Evolutionary conservation across 75 land plant genomes (phyloP).

Genomic region (Sequoia sempervirens): DNA sequence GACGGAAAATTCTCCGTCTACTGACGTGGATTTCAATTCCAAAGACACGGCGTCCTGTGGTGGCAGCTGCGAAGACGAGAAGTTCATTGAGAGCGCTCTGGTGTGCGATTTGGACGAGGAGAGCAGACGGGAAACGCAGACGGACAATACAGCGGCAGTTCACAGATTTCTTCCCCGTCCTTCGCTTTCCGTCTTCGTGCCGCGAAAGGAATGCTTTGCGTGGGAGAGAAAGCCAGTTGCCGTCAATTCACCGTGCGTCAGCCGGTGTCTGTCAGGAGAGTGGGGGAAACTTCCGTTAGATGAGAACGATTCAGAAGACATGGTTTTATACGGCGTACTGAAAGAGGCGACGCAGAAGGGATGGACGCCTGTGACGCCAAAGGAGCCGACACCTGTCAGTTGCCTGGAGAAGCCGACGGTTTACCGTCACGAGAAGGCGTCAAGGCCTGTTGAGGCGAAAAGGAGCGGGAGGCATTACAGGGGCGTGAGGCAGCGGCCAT

Average conservation of each 20-base stretch:
- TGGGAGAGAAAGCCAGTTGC: background rate
- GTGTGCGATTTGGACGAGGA: background rate
- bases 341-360: constrained; percentile 24
- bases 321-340: constrained; percentile 30
- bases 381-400: background rate
- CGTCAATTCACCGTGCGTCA: background rate
- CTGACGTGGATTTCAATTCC: background rate
- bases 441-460: background rate
- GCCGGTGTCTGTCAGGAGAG: constrained; percentile 4
- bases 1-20: constrained; percentile 1
- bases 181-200: constrained; percentile 3
- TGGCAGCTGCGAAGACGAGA: background rate
- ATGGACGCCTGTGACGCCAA: constrained; percentile 22
- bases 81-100: background rate
- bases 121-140: background rate
- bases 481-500: constrained; percentile 48
- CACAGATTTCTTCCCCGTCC: background rate
- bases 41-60: background rate
- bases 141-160: background rate
- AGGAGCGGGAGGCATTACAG: constrained; percentile 21
- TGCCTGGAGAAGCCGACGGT: background rate
- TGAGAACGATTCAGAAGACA: constrained; percentile 42
- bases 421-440: background rate
- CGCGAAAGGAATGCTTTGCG: background rate
- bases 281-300: constrained; percentile 26